A percentile compares a stretch with the other conserved stretches of the same genome.
Evolutionary conservation across 176 grass and related monocot species (phyloP).

Genomic region (Hyparrhenia diplandra): DNA sequence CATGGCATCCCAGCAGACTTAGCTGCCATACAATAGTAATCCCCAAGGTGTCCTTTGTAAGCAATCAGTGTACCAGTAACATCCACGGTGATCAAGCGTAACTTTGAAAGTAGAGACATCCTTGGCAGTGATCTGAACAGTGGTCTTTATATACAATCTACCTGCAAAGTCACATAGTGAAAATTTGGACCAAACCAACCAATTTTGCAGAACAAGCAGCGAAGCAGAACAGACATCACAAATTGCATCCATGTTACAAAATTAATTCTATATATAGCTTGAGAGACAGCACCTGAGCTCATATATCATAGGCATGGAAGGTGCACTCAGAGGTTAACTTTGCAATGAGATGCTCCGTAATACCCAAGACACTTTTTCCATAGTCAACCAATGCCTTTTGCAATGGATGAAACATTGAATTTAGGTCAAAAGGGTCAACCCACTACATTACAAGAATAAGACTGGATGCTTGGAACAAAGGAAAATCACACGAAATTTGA

Average conservation of each 20-base stretch:
- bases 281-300: background rate
- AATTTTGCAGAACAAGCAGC: background rate
- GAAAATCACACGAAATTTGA: background rate
- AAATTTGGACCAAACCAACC: background rate
- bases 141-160: slow-evolving; percentile 5
- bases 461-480: too few species aligned
- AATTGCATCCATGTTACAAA: background rate
- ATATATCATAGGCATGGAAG: slow-evolving; percentile 5
- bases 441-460: too few species aligned
- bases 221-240: background rate
- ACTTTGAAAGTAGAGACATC: slow-evolving; percentile 79
- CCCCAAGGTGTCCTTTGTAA: slow-evolving; percentile 95
- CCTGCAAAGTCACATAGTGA: background rate
- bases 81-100: slow-evolving; percentile 82
- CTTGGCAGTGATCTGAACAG: background rate
- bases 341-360: background rate
- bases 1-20: slow-evolving; percentile 81
- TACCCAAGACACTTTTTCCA: background rate
- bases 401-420: background rate
- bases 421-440: too few species aligned
- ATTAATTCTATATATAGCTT: background rate
- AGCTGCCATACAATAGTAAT: slow-evolving; percentile 99
- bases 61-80: slow-evolving; percentile 94
- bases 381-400: background rate
- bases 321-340: background rate